phyloP scores from a whole-genome alignment of 441 rosid genomes.

The Adansonia madagascariensis region DNA sequence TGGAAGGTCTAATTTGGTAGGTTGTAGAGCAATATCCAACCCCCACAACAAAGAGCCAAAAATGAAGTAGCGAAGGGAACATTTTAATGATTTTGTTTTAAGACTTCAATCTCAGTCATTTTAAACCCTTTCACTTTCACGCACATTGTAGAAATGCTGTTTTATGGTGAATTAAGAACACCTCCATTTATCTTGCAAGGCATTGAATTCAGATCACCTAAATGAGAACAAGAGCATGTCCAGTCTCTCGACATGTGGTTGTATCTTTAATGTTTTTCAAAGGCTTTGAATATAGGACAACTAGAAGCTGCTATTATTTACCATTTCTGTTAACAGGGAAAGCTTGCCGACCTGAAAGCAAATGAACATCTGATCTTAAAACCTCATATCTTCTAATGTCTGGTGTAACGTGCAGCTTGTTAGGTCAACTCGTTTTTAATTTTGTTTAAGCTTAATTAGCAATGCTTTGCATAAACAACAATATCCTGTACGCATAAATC shows the following conservation, averaged over 20 bases:
- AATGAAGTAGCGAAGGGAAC: background rate
- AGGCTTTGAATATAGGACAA: background rate
- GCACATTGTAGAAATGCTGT: background rate
- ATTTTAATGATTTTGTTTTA: background rate
- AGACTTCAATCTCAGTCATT: background rate
- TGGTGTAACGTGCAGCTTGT: slow-evolving; percentile 14
- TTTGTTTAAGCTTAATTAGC: background rate
- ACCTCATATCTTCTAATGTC: background rate
- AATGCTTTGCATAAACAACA: background rate
- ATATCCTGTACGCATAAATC: background rate
- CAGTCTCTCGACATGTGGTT: background rate
- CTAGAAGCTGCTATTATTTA: background rate
- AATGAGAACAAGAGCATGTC: background rate
- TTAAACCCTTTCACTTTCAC: background rate
- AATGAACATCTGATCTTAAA: slow-evolving; percentile 22
- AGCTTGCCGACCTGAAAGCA: background rate
- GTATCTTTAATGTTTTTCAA: background rate
- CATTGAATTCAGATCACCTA: background rate
- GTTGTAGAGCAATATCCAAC: background rate
- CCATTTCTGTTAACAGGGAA: background rate
- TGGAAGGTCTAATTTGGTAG: slow-evolving; percentile 17
- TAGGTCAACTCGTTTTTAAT: background rate
- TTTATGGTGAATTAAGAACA: too few relatives aligned
- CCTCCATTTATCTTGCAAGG: too few relatives aligned
- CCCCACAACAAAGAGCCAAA: too few relatives aligned